phyloP scores from a whole-genome alignment of 371 early-diverging fungal genomes.

The Mucor circinelloides region DNA sequence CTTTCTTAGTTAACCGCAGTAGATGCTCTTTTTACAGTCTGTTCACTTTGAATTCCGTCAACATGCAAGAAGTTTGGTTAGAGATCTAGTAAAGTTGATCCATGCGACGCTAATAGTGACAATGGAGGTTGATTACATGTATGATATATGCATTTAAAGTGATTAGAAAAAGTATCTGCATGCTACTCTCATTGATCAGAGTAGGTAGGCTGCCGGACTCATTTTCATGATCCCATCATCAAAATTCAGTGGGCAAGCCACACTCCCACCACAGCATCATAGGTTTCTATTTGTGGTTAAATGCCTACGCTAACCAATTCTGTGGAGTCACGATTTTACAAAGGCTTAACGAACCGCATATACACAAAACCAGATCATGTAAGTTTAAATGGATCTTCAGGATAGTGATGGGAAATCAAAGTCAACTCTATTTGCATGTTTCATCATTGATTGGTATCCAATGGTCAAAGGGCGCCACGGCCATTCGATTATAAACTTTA shows the following conservation, averaged over 20 bases:
- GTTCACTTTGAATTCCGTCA: no score
- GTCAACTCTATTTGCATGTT: background rate
- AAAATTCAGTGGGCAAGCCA: background rate
- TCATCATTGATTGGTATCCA: background rate
- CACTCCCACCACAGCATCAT: background rate
- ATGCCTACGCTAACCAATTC: background rate
- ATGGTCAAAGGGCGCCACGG: background rate
- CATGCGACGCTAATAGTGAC: no score
- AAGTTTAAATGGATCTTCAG: background rate
- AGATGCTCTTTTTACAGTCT: no score
- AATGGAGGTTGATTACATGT: no score
- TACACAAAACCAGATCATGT: no score
- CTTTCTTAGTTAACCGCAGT: no score
- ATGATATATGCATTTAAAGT: no score
- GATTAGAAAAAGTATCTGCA: no score
- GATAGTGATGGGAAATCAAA: background rate
- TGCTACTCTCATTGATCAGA: no score
- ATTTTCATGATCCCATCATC: background rate
- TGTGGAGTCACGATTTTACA: background rate
- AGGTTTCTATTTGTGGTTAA: background rate
- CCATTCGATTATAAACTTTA: background rate
- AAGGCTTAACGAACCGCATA: background rate
- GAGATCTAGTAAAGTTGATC: no score
- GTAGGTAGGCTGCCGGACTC: no score
- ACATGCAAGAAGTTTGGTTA: no score